phyloP scores from a whole-genome alignment of 2,329 filamentous ascomycete genomes.

The Colletotrichum noveboracense region DNA sequence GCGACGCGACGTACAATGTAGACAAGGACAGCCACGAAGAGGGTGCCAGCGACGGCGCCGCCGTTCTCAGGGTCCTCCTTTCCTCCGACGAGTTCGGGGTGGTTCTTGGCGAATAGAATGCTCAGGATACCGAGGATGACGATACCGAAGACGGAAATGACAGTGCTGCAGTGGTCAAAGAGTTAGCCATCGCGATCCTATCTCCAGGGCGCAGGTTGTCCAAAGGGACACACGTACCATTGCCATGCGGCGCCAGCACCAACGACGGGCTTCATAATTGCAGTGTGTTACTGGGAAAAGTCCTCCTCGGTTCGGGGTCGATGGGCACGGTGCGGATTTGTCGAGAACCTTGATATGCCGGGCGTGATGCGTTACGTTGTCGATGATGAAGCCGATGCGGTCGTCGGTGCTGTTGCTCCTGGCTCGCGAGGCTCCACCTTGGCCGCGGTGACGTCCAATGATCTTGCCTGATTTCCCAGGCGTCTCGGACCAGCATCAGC shows the following conservation, averaged over 20 bases:
- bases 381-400: conserved; percentile 7
- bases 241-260: conserved; percentile 93
- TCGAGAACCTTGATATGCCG: background rate
- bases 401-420: background rate
- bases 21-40: conserved; percentile 87
- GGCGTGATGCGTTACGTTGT: background rate
- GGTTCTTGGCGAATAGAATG: conserved; percentile 76
- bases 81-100: conserved; percentile 84
- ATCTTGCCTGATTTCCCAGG: conserved; percentile 8
- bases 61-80: conserved; percentile 74
- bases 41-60: conserved; percentile 78
- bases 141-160: conserved; percentile 71
- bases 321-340: conserved; percentile 12
- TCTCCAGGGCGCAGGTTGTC: background rate
- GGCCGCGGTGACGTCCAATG: conserved; percentile 18
- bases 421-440: conserved; percentile 8
- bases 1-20: conserved; percentile 73
- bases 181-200: background rate
- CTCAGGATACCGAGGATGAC: conserved; percentile 69
- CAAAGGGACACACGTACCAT: conserved; percentile 67
- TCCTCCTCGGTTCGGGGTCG: background rate
- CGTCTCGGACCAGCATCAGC: background rate
- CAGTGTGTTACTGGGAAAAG: conserved; percentile 17
- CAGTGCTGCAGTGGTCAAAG: conserved; percentile 61
- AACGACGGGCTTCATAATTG: conserved; percentile 92